These are phyloP conservation scores for Amauroascus niger DNA, from an alignment of 2,329 filamentous ascomycete species.

Conservation along the genomic window DNA sequence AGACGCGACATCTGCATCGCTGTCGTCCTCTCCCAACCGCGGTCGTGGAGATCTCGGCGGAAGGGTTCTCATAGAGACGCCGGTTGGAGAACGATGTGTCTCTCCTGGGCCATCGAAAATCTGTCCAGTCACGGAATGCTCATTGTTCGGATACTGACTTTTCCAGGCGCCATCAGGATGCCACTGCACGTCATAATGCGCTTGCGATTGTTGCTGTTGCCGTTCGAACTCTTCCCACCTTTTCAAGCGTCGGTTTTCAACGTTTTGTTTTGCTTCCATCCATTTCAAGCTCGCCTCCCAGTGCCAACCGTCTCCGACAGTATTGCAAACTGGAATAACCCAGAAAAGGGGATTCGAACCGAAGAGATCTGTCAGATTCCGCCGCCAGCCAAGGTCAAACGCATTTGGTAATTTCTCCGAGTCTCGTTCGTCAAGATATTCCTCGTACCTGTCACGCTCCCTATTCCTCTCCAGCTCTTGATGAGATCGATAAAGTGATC, in stretches of 20 bases:
- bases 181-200: neutral
- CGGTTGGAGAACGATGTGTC: conserved; percentile 29
- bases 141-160: neutral
- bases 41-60: conserved; percentile 32
- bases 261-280: conserved; percentile 57
- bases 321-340: conserved; percentile 72
- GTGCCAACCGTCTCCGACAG: conserved; percentile 81
- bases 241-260: conserved; percentile 35
- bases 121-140: neutral
- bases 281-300: conserved; percentile 83
- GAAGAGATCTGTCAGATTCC: conserved; percentile 73
- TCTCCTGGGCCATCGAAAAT: conserved; percentile 2
- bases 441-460: conserved; percentile 59
- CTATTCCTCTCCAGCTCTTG: conserved; percentile 53
- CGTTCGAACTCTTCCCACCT: conserved; percentile 27
- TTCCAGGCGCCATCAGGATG: conserved; percentile 7
- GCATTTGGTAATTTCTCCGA: conserved; percentile 81
- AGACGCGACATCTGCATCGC: conserved; percentile 20
- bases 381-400: conserved; percentile 77
- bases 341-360: conserved; percentile 64
- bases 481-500: conserved; percentile 39
- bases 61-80: conserved; percentile 37
- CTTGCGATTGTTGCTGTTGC: conserved; percentile 20
- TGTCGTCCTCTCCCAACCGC: conserved; percentile 29
- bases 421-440: conserved; percentile 84